Evolutionary conservation across 306 rosid species (phyloP).

Genomic region (Vigna mungo): DNA sequence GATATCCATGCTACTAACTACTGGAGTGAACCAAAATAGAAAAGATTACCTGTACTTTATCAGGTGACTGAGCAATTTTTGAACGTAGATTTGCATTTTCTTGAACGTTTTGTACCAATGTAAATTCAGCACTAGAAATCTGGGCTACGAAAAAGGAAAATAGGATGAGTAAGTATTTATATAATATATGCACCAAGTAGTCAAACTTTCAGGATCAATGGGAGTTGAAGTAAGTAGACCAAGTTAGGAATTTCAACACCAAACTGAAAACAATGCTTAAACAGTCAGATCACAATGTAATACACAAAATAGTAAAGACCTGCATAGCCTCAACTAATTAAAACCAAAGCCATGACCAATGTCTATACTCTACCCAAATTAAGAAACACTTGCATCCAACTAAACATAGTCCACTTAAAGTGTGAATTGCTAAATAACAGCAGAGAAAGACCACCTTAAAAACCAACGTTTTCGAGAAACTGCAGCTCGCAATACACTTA

Average conservation of each 20-base stretch:
- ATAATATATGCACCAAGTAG: not conserved
- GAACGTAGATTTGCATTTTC: conserved; percentile 85
- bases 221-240: not conserved
- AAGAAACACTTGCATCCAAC: not conserved
- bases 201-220: not conserved
- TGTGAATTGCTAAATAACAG: not conserved
- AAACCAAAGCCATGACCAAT: conserved; percentile 14
- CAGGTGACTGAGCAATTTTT: conserved; percentile 84
- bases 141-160: conserved; percentile 41
- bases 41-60: conserved; percentile 77
- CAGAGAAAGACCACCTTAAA: not conserved
- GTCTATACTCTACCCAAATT: conserved; percentile 6
- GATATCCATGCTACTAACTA: conserved; percentile 10
- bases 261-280: not conserved
- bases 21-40: not conserved
- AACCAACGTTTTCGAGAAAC: not conserved
- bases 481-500: not conserved
- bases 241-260: conserved; percentile 11
- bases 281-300: not conserved
- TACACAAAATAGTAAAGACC: not conserved
- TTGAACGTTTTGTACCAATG: conserved; percentile 70
- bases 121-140: conserved; percentile 83
- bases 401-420: conserved; percentile 24
- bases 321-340: not conserved
- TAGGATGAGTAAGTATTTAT: not conserved